Percentiles rank a stretch among this genome's conserved stretches.
Conservation (phyloP, 202 grass and related monocot species). For the Bolboschoenoplectus hybrid region DNA sequence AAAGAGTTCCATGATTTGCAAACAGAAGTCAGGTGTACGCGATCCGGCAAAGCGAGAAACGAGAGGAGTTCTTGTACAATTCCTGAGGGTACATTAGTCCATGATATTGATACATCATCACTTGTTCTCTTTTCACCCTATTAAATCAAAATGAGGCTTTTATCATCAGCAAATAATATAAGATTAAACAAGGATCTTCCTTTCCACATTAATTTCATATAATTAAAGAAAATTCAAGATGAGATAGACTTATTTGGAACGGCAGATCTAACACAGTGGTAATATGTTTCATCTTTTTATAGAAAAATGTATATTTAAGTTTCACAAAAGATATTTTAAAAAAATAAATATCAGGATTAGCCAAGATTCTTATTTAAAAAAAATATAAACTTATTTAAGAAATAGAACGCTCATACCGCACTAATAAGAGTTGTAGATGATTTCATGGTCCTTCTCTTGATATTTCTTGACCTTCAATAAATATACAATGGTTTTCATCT, state of each 20-base stretch:
- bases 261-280: too few species aligned
- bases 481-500: not conserved
- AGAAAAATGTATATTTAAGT: too few species aligned
- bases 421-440: not conserved
- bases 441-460: not conserved
- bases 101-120: not conserved
- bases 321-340: too few species aligned
- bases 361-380: too few species aligned
- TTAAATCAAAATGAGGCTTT: not conserved
- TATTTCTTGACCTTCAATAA: not conserved
- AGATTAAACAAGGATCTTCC: not conserved
- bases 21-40: slow-evolving; percentile 5
- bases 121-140: not conserved
- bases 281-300: too few species aligned
- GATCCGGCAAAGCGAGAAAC: slow-evolving; percentile 20
- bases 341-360: too few species aligned
- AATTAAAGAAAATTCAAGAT: not conserved
- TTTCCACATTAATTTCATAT: not conserved
- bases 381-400: not conserved
- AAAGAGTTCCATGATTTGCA: slow-evolving; percentile 40
- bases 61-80: slow-evolving; percentile 28
- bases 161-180: not conserved
- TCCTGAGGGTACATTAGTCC: slow-evolving; percentile 16
- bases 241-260: not conserved
- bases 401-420: slow-evolving; percentile 1